phyloP scores from a whole-genome alignment of 257 asterid genomes.

The Solanum rostratum region DNA sequence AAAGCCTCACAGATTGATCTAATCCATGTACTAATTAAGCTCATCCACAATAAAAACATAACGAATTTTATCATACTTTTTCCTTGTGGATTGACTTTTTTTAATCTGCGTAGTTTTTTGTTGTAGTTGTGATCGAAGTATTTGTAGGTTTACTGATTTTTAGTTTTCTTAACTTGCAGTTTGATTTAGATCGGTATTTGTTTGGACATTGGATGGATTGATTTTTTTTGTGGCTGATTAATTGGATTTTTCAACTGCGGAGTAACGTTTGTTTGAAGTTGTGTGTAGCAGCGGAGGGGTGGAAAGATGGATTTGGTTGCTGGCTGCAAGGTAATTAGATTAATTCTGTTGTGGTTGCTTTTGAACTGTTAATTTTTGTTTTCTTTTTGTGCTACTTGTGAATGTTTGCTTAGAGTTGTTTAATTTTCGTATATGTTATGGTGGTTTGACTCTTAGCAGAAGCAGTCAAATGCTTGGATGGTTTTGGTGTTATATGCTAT shows the following conservation, averaged over 20 bases:
- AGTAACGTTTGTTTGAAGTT: background rate
- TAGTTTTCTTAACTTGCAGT: background rate
- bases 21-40: background rate
- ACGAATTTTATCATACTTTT: background rate
- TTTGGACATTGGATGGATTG: background rate
- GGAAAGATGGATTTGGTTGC: constrained; percentile 65
- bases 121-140: background rate
- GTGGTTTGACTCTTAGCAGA: background rate
- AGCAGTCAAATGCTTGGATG: background rate
- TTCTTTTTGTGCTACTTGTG: background rate
- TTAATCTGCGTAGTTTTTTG: background rate
- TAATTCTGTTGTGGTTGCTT: background rate
- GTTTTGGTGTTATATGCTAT: background rate
- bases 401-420: background rate
- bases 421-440: background rate
- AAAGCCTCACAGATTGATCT: background rate
- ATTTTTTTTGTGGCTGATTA: background rate
- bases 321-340: constrained; percentile 58
- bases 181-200: background rate
- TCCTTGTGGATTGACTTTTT: background rate
- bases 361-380: background rate
- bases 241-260: background rate
- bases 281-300: background rate
- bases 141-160: background rate
- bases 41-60: background rate